Base-by-base conservation (phyloP, 306 rosid genomes). In the Medicago arabica region DNA sequence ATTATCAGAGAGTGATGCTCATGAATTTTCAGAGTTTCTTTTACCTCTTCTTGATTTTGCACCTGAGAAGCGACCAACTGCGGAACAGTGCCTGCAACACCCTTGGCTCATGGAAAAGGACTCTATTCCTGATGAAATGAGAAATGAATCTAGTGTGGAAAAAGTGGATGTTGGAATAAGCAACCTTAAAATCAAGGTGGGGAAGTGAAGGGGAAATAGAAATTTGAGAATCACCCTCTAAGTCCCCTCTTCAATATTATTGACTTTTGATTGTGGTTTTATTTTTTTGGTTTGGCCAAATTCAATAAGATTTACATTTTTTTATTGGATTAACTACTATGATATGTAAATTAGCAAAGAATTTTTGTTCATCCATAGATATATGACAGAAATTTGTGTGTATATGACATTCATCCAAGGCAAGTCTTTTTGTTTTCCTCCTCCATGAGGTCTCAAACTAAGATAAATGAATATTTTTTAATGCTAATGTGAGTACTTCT, bases 51-150 rank as follows among this genome's bases (percentile, higher is more conserved):
- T 96, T 3, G 96, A 96, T 71, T 92, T 96, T 55, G 67, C 88
- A 0, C 97, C 99, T 0, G 97, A 92, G 92, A 96, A 88, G 91
- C 92, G 99, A 54, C 98, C 98, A 25, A 92, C 97, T 5, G 97
- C 99, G 0, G 89, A 90, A 81, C 96, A 96, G 73, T 90, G 93
- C 82, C 87, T 96, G 74, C 88, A 95, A 58, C 96, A 92, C 72
- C 92, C 96, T 0, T 95, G 98, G 98, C 83, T 95, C 39, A 78
- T 28, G 41, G 25, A 15, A 44, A 78, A 62, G 38, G 78, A 75
- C 36, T 59, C 85, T n/a, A 28, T 84, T 49, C 88, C 85, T 54
- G 74, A 58, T 60, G 83, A 85, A 50, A 73, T 49, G 79, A 83
- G 62, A 71, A 88, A 74, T 54, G 83, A 84, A 53, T 34, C 86